A percentile compares a stretch with the other conserved stretches of the same genome.
Conservation (phyloP, 1,284 basidiomycete species). For the Ganoderma lingzhi region DNA sequence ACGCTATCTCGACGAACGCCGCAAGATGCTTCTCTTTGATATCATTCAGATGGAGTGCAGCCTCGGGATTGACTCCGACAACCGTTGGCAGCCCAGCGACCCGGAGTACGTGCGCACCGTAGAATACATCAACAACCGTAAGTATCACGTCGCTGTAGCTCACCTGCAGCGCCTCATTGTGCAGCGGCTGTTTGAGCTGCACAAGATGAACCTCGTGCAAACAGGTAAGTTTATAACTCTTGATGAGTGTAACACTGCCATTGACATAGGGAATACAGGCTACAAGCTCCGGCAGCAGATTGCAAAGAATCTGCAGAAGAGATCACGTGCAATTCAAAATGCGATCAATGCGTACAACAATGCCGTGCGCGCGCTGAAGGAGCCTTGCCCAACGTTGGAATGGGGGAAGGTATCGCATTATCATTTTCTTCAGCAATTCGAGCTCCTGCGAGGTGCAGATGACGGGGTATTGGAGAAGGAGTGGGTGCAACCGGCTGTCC, state of each 20-base stretch:
- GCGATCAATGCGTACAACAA: slow-evolving; percentile 40
- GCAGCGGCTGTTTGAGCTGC: slow-evolving; percentile 41
- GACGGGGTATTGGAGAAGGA: neutral
- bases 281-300: slow-evolving; percentile 36
- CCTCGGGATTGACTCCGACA: slow-evolving; percentile 23
- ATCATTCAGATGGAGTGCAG: no score
- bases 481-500: neutral
- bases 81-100: slow-evolving; percentile 33
- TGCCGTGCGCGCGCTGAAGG: slow-evolving; percentile 31
- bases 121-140: slow-evolving; percentile 28
- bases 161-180: slow-evolving; percentile 40
- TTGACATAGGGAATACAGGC: slow-evolving; percentile 7
- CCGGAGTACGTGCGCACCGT: slow-evolving; percentile 25
- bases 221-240: slow-evolving; percentile 32
- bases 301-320: slow-evolving; percentile 36
- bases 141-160: slow-evolving; percentile 37
- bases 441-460: slow-evolving; percentile 34
- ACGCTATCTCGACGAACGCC: no score
- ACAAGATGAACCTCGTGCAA: slow-evolving; percentile 37
- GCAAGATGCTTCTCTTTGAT: no score
- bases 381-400: slow-evolving; percentile 39
- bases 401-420: slow-evolving; percentile 43
- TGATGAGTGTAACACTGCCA: neutral
- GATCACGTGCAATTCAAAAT: slow-evolving; percentile 34
- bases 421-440: slow-evolving; percentile 45